A percentile compares a stretch with the other conserved stretches of the same genome.
These are phyloP conservation scores for Aplosporella prunicola DNA, from an alignment of 2,329 filamentous ascomycete genomes.

Conservation along the genomic window DNA sequence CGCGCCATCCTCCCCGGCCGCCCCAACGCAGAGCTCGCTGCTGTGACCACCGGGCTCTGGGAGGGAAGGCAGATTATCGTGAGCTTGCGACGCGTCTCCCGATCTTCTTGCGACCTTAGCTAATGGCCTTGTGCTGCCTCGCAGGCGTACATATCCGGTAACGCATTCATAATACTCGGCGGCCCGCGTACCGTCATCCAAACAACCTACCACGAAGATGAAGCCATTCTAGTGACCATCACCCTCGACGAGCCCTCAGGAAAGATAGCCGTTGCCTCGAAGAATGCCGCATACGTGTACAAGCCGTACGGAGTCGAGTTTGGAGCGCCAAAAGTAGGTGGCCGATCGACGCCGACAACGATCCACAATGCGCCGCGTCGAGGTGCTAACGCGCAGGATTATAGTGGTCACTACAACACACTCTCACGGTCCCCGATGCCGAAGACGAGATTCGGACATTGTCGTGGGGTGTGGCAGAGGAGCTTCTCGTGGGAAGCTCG, in stretches of 20 bases:
- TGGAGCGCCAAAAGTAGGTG: conserved; percentile 61
- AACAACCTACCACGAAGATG: conserved; percentile 79
- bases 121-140: conserved; percentile 9
- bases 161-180: conserved; percentile 73
- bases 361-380: conserved; percentile 4
- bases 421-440: conserved; percentile 39
- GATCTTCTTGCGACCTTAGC: conserved; percentile 6
- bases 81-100: conserved; percentile 24
- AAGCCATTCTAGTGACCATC: conserved; percentile 61
- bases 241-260: conserved; percentile 73
- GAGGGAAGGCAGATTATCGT: conserved; percentile 63
- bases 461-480: conserved; percentile 81
- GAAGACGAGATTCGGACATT: conserved; percentile 48
- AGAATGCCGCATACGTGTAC: conserved; percentile 62
- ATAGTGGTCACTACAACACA: conserved; percentile 54
- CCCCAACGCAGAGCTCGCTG: conserved; percentile 68
- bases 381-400: not conserved
- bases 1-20: conserved; percentile 70
- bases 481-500: conserved; percentile 68
- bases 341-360: not conserved
- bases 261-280: conserved; percentile 71
- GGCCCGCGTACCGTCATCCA: conserved; percentile 64
- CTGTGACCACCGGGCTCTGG: conserved; percentile 66
- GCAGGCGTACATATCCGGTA: conserved; percentile 82
- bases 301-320: conserved; percentile 62